phyloP scores from a whole-genome alignment of 1,284 basidiomycete genomes.

The Mixia osmundae region DNA sequence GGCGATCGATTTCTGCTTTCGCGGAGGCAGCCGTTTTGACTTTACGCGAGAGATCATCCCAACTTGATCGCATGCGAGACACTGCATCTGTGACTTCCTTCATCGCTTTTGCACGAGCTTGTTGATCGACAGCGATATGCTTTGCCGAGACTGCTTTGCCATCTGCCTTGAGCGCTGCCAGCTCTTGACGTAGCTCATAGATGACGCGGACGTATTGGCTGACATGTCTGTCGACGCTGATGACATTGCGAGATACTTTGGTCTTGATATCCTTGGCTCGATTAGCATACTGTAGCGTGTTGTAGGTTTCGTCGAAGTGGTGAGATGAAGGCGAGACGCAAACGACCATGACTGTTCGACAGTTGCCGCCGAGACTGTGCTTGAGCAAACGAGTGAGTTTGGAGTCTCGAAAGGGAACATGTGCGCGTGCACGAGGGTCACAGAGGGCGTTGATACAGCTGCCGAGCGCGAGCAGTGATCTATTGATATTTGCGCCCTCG shows the following conservation, averaged over 20 bases:
- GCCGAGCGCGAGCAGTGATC: constrained; percentile 77
- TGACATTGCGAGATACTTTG: constrained; percentile 66
- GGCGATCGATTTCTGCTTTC: background rate
- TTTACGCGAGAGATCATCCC: constrained; percentile 1
- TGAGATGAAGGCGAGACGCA: constrained; percentile 79
- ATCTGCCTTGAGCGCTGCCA: constrained; percentile 8
- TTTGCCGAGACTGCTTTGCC: constrained; percentile 2
- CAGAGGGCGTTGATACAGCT: constrained; percentile 94
- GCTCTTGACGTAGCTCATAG: constrained; percentile 11
- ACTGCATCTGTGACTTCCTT: constrained; percentile 5
- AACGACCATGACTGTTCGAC: constrained; percentile 78
- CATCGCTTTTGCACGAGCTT: constrained; percentile 6
- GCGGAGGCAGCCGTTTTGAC: background rate
- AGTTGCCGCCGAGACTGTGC: constrained; percentile 88
- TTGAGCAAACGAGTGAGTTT: constrained; percentile 88
- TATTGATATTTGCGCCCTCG: constrained; percentile 93
- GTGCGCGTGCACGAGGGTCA: constrained; percentile 53
- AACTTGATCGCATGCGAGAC: constrained; percentile 2
- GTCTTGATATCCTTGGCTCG: constrained; percentile 93
- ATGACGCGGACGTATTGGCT: constrained; percentile 46
- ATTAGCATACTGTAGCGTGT: constrained; percentile 85
- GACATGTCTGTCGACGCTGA: constrained; percentile 77
- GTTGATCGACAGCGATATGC: constrained; percentile 8
- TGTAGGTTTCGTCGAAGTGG: constrained; percentile 93
- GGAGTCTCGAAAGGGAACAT: constrained; percentile 86